phyloP scores from a whole-genome alignment of 2,329 filamentous ascomycete species.

The Nigrograna mackinnonii region DNA sequence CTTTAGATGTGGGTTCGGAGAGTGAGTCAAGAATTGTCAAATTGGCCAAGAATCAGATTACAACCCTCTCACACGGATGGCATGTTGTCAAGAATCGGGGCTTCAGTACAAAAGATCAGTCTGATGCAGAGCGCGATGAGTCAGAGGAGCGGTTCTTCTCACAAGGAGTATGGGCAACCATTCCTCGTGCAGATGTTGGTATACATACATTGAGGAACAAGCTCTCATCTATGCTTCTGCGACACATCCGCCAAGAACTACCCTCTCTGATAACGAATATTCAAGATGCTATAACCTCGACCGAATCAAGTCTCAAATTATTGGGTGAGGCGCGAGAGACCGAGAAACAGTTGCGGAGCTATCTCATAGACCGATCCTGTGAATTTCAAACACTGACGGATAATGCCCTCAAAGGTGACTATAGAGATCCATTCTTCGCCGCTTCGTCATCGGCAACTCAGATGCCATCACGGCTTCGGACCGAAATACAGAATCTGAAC shows the following conservation, averaged over 20 bases:
- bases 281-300: constrained; percentile 13
- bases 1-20: constrained; percentile 26
- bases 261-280: constrained; percentile 23
- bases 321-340: constrained; percentile 22
- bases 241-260: constrained; percentile 33
- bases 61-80: constrained; percentile 38
- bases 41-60: constrained; percentile 37
- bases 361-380: constrained; percentile 21
- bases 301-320: constrained; percentile 15
- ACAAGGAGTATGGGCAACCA: constrained; percentile 16
- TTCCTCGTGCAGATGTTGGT: constrained; percentile 25
- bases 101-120: constrained; percentile 18
- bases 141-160: constrained; percentile 26
- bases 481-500: constrained; percentile 29
- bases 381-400: constrained; percentile 21
- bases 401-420: constrained; percentile 23
- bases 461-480: constrained; percentile 34
- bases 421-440: constrained; percentile 25
- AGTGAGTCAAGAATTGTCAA: constrained; percentile 19
- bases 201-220: constrained; percentile 30
- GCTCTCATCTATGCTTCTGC: constrained; percentile 31
- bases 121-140: constrained; percentile 24
- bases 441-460: constrained; percentile 8
- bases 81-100: constrained; percentile 42
- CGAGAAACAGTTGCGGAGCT: constrained; percentile 20